These are phyloP conservation scores for Talaromyces islandicus DNA, from an alignment of 2,329 filamentous ascomycete species.

Conservation along the genomic window DNA sequence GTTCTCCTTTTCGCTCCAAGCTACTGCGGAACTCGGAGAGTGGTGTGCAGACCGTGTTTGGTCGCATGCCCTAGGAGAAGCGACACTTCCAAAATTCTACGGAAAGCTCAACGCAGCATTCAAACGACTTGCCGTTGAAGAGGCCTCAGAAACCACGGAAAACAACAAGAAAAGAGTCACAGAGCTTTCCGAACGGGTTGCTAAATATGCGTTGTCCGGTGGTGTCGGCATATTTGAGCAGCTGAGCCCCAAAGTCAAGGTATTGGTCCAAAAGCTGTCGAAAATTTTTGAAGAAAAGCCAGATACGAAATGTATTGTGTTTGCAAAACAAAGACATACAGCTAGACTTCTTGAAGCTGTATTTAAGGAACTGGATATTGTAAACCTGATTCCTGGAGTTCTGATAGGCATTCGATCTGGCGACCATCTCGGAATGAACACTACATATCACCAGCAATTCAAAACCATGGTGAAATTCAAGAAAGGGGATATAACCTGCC, in stretches of 20 bases:
- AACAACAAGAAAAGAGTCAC: slow-evolving; percentile 52
- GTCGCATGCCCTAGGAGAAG: slow-evolving; percentile 61
- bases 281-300: slow-evolving; percentile 56
- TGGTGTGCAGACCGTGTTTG: slow-evolving; percentile 86
- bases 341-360: slow-evolving; percentile 67
- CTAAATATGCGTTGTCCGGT: slow-evolving; percentile 43
- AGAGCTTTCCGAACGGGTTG: slow-evolving; percentile 53
- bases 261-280: slow-evolving; percentile 56
- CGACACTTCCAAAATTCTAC: slow-evolving; percentile 58
- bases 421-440: slow-evolving; percentile 52
- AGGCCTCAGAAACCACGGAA: slow-evolving; percentile 40
- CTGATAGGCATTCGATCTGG: slow-evolving; percentile 57
- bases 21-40: slow-evolving; percentile 62
- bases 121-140: neutral
- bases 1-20: slow-evolving; percentile 54
- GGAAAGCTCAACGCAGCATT: slow-evolving; percentile 29
- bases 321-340: slow-evolving; percentile 73
- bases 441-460: slow-evolving; percentile 69
- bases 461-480: slow-evolving; percentile 62
- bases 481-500: slow-evolving; percentile 53
- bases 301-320: slow-evolving; percentile 73
- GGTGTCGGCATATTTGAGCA: slow-evolving; percentile 28
- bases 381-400: slow-evolving; percentile 54
- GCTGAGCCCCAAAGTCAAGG: slow-evolving; percentile 68
- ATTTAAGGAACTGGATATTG: slow-evolving; percentile 54